Evolutionary conservation across 1,139 yeast genomes (phyloP).

Genomic region (Candida labiduridarum): DNA sequence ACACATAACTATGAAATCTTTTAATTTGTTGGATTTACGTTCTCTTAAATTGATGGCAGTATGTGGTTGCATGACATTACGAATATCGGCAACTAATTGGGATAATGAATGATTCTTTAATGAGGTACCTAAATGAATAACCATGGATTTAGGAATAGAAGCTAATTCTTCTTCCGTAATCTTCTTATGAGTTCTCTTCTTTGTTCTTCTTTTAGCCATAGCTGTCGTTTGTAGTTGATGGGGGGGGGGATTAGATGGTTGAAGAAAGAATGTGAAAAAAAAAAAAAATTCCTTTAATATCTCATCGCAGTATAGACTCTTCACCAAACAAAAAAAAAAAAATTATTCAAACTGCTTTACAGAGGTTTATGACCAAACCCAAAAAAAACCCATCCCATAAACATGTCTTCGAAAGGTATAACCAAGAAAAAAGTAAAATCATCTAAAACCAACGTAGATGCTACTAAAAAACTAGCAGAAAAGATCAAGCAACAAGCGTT

Average conservation of each 20-base stretch:
- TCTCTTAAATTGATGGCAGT: conserved; percentile 89
- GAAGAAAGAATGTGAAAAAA: conserved; percentile 3
- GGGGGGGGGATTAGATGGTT: background rate
- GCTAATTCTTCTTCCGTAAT: conserved; percentile 67
- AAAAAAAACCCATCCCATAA: conserved; percentile 1
- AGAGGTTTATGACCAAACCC: background rate
- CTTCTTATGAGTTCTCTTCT: conserved; percentile 84
- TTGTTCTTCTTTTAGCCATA: conserved; percentile 53
- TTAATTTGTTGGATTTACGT: conserved; percentile 80
- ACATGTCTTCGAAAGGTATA: conserved; percentile 17
- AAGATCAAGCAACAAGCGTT: conserved; percentile 59
- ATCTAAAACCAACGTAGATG: conserved; percentile 21
- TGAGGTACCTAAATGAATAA: conserved; percentile 80
- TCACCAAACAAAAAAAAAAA: conserved; percentile 6
- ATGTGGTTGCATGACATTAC: conserved; percentile 94
- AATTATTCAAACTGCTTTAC: background rate
- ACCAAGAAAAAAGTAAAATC: conserved; percentile 18
- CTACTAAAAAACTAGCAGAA: conserved; percentile 42
- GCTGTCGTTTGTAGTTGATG: background rate
- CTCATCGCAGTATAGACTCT: conserved; percentile 11
- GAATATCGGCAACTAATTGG: conserved; percentile 83
- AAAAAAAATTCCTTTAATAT: background rate
- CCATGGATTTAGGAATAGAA: conserved; percentile 89
- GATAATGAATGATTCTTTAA: conserved; percentile 78
- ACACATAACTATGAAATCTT: conserved; percentile 94